Percentiles rank a stretch among this genome's conserved stretches.
These are phyloP conservation scores for Ceratocystiopsis sp. DNA, from an alignment of 2,329 filamentous ascomycete genomes.

Conservation along the genomic window DNA sequence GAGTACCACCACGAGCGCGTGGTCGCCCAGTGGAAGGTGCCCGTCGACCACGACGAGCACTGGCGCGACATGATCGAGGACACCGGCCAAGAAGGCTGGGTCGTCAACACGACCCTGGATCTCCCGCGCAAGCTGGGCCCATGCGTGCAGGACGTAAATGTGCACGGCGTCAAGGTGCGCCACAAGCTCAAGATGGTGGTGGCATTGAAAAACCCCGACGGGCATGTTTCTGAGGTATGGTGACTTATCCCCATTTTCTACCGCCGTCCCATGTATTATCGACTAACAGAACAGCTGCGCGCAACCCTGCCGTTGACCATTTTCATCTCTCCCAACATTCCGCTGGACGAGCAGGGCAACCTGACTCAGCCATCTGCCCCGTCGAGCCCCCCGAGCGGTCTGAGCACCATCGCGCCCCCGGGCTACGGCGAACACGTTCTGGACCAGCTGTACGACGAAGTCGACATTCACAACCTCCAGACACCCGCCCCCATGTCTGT, in stretches of 20 bases:
- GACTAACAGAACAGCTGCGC: constrained; percentile 34
- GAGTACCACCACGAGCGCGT: constrained; percentile 48
- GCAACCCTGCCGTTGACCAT: constrained; percentile 82
- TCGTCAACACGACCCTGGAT: constrained; percentile 42
- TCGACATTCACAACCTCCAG: constrained; percentile 68
- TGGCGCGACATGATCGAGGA: constrained; percentile 55
- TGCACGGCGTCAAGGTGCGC: constrained; percentile 74
- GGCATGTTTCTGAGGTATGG: constrained; percentile 59
- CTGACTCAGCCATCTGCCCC: constrained; percentile 44
- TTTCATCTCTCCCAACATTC: constrained; percentile 88
- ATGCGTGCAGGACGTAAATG: constrained; percentile 81
- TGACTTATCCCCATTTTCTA: too few relatives aligned
- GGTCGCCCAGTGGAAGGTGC: constrained; percentile 41
- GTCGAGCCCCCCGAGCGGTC: constrained; percentile 29
- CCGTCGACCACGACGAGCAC: constrained; percentile 39
- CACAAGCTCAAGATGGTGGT: constrained; percentile 89
- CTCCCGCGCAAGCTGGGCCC: constrained; percentile 67
- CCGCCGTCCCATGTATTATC: too few relatives aligned
- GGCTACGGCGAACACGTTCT: constrained; percentile 81
- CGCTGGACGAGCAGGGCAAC: constrained; percentile 73
- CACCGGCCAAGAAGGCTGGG: constrained; percentile 48
- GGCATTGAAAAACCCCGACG: constrained; percentile 85
- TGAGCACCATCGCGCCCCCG: constrained; percentile 62
- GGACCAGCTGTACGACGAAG: constrained; percentile 77
- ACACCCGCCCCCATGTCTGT: constrained; percentile 55